Evolutionary conservation across 371 early-diverging fungal genomes (phyloP), one percentile per base, ranked within the genome.

Genomic region (Rhizopus stolonifer): DNA sequence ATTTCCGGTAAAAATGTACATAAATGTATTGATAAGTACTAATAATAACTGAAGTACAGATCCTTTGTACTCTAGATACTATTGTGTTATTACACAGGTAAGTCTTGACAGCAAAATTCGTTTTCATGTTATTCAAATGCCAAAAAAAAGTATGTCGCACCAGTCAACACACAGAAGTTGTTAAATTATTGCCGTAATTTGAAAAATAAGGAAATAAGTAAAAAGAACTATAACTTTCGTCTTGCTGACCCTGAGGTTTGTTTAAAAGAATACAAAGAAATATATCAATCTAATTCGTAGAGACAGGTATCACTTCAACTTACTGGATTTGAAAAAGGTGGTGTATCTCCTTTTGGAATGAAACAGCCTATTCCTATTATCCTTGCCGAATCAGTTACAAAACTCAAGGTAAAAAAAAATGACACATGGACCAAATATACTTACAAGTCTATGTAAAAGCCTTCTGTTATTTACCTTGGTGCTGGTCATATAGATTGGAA

Each of bases 401-500:
- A 72, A 33, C 66, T 90, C 14, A 53, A 82, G 52, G 79, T 77
- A 72, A 45, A 29, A 18, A n/a, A 22, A 24, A 26, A n/a, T 25
- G 4, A 33, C 17, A 8, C 3, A 36, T 15, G 4, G n/a, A 36
- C 14, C 9, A 7, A 36, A 18, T 7, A 18, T 23, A 23, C 13
- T 39, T 31, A 26, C 6, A n/a, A n/a, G n/a, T 26, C 17, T 15
- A 17, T 31, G 31, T 2, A 18, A 23, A 65, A 82, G 77, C 95
- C 95, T 2, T 80, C 86, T 3, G 74, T 94, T 2, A 61, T 92
- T 14, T 92, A 76, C 58, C 70, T 94, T n/a, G 95, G 95, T 19
- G 92, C 89, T 25, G 95, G 95, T 0, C 90, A 94, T 67, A 70
- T 87, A 7, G 93, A 95, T 60, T 93, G 89, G 88, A 95, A 95